phyloP scores from a whole-genome alignment of 1,139 yeast species.

The Debaryomycetaceae sp. region DNA sequence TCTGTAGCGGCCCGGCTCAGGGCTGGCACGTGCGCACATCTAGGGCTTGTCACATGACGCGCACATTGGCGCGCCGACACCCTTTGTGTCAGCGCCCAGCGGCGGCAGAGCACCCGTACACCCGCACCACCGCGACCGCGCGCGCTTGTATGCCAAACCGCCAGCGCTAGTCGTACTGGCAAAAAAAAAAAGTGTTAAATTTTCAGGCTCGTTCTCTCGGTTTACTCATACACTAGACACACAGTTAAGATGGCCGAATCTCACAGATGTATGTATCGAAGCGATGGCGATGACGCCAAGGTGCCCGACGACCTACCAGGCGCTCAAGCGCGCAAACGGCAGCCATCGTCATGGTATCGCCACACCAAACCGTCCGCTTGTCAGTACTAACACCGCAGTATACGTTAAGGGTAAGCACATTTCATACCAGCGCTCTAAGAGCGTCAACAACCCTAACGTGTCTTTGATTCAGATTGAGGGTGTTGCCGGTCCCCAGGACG shows the following conservation, averaged over 20 bases:
- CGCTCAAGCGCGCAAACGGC: conserved; percentile 16
- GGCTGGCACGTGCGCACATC: conserved; percentile 6
- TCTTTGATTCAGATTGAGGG: conserved; percentile 97
- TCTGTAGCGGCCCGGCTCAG: conserved; percentile 1
- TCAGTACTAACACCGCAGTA: conserved; percentile 59
- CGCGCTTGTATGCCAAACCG: conserved; percentile 8
- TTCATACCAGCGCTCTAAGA: conserved; percentile 99
- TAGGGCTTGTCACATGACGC: conserved; percentile 4
- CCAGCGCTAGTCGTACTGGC: conserved; percentile 6
- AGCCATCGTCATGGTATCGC: no score
- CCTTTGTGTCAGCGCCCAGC: conserved; percentile 3
- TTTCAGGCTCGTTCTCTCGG: conserved; percentile 5
- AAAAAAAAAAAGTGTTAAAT: conserved; percentile 14
- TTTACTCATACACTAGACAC: conserved; percentile 12
- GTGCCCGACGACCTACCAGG: no score
- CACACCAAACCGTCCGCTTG: conserved; percentile 5
- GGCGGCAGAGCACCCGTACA: conserved; percentile 6
- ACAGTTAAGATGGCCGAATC: conserved; percentile 78
- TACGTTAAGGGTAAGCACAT: conserved; percentile 99
- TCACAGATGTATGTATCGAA: conserved; percentile 93
- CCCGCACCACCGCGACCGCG: conserved; percentile 5
- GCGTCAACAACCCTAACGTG: conserved; percentile 96
- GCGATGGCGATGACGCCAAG: conserved; percentile 3
- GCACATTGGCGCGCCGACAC: neutral
- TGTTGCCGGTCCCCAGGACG: conserved; percentile 86